These are phyloP conservation scores for Rhynchosporium graminicola DNA, from an alignment of 2,329 filamentous ascomycete genomes.

Conservation along the genomic window DNA sequence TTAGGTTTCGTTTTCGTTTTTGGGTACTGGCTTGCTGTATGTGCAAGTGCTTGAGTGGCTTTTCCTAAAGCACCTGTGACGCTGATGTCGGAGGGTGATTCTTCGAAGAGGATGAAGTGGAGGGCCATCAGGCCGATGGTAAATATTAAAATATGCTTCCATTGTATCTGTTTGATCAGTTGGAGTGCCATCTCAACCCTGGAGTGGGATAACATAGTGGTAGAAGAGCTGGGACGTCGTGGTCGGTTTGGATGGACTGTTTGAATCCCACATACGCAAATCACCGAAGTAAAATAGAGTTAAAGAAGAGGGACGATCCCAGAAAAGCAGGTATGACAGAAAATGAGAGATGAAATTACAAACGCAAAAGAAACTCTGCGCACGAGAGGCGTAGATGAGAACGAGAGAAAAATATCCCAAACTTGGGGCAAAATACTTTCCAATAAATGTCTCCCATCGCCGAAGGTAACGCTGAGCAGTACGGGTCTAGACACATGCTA, in stretches of 20 bases:
- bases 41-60: not conserved
- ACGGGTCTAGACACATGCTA: not conserved
- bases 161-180: slow-evolving; percentile 13
- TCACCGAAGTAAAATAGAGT: not conserved
- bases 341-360: too few relatives aligned
- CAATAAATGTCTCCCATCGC: not conserved
- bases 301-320: not conserved
- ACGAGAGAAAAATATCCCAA: not conserved
- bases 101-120: slow-evolving; percentile 20
- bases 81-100: slow-evolving; percentile 7
- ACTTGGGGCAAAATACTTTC: not conserved
- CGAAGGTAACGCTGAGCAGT: slow-evolving; percentile 2
- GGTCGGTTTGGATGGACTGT: not conserved
- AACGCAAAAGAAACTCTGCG: too few relatives aligned
- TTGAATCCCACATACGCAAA: not conserved
- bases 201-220: slow-evolving; percentile 12
- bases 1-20: slow-evolving; percentile 14
- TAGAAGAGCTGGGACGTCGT: not conserved
- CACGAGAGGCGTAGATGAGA: too few relatives aligned
- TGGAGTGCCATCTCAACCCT: slow-evolving; percentile 1
- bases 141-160: slow-evolving; percentile 24
- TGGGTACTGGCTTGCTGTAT: not conserved
- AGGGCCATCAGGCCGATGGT: slow-evolving; percentile 17
- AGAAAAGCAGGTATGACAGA: too few relatives aligned
- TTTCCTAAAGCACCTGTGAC: not conserved